Base-by-base conservation (phyloP, 192 early-diverging fungal species). In the Backusella westeae region DNA sequence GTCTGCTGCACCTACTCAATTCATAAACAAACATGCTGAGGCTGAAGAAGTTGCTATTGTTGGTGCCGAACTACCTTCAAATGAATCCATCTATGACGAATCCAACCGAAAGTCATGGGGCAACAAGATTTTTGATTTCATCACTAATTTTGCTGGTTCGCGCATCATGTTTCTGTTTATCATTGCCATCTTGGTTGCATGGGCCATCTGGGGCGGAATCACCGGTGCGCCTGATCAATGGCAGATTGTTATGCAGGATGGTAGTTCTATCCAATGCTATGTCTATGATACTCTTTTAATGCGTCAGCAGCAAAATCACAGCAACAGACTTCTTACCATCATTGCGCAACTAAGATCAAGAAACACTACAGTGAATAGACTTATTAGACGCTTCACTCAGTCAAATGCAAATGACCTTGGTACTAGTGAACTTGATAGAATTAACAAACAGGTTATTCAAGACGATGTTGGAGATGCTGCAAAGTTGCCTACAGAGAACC, bases 211-310 rank as follows among this genome's bases (percentile, higher is more conserved):
- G 23, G 75, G 75, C 34, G 38, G 46, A 29, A 32, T 69, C 2
- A 32, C 70, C 4, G 75, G 75, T 70, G 49, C 39, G 7, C 67
- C 68, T 32, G 49, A 71, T 26, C 9, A 71, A 41, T 77, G 75
- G 75, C 75, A 77, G 42, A 77, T 77, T 35, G 34, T 71, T 15
- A 77, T 77, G 41, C 67, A 68, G 26, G 75, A 77, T 42, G 67
- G 34, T 21, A 42, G 67, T 42, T 68, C 75, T 17, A 77, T 77
- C 34, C 75, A 69, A 35, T 69, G 75, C n/a, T 77, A 77, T 52
- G 59, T 77, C 6, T 77, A 49, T 38, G 75, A 77, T 77, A 69
- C 75, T 0, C 75, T 77, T 46, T 46, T 77, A n/a, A 77, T 77
- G 75, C 75, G 75, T 77, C 75, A 77, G 7, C 75, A 77, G 7